Conservation (phyloP, 495 filamentous ascomycete species). For the Penicillium turbatum region DNA sequence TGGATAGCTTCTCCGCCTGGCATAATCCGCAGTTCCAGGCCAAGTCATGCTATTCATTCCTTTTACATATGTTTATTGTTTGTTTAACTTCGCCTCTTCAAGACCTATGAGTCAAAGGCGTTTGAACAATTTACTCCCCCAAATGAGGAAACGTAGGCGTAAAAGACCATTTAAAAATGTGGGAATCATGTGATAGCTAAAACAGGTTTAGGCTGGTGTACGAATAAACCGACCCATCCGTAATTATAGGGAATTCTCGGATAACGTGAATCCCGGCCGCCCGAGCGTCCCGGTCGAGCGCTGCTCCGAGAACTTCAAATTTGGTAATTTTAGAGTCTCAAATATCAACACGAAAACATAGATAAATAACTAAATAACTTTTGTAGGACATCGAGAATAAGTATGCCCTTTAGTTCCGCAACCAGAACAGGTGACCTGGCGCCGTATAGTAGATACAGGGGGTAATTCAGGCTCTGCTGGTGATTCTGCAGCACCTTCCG, state of each 20-base stretch:
- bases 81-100: no score
- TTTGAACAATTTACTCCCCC: no score
- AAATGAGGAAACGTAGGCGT: no score
- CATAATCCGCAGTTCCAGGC: not conserved
- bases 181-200: no score
- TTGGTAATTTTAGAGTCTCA: not conserved
- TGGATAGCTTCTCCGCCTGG: not conserved
- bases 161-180: no score
- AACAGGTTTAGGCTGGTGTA: no score
- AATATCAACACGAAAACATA: not conserved
- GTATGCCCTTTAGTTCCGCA: not conserved
- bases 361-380: not conserved
- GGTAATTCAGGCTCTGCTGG: constrained; percentile 1
- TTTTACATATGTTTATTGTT: no score
- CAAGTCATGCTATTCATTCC: not conserved
- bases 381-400: not conserved
- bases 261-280: not conserved
- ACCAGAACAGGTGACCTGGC: constrained; percentile 3
- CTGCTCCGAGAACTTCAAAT: constrained; percentile 2
- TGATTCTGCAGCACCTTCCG: not conserved
- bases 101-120: no score
- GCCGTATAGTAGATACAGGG: constrained; percentile 2
- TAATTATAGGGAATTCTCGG: no score
- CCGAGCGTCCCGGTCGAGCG: not conserved
- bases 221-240: no score